A percentile compares a stretch with the other conserved stretches of the same genome.
Evolutionary conservation across 306 rosid genomes (phyloP).

Genomic region (Acacia melanoxylon): DNA sequence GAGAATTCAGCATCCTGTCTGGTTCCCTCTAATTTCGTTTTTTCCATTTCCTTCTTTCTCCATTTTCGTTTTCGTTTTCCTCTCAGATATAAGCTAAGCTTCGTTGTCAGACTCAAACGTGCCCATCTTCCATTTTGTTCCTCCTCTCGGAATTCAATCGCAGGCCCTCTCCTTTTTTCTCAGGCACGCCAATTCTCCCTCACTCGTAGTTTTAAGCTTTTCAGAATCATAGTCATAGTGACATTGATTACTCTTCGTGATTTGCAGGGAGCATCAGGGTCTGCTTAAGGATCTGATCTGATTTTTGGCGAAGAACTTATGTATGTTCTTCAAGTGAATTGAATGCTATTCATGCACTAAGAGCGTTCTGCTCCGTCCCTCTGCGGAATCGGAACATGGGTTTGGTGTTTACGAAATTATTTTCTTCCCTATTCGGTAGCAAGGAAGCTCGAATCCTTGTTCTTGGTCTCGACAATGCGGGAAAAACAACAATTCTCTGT

Average conservation of each 20-base stretch:
- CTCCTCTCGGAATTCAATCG: constrained; percentile 8
- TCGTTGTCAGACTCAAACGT: neutral
- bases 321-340: neutral
- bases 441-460: constrained; percentile 99
- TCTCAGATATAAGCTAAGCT: neutral
- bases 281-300: constrained; percentile 75
- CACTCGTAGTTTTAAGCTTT: neutral
- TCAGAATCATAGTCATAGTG: constrained; percentile 9
- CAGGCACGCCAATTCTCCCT: neutral
- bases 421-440: constrained; percentile 89
- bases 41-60: neutral
- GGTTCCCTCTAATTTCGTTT: constrained; percentile 19
- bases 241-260: constrained; percentile 21
- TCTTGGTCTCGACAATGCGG: constrained; percentile 99
- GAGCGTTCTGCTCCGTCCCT: constrained; percentile 20
- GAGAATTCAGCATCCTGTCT: neutral
- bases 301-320: constrained; percentile 12
- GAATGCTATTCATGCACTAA: constrained; percentile 41
- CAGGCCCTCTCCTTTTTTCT: constrained; percentile 6
- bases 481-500: constrained; percentile 98
- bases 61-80: constrained; percentile 25
- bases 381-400: constrained; percentile 64
- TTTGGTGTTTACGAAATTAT: constrained; percentile 76
- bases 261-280: constrained; percentile 48
- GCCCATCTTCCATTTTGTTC: neutral